Base-by-base conservation (phyloP, 305 asterid species). In the Solanum chacoense region DNA sequence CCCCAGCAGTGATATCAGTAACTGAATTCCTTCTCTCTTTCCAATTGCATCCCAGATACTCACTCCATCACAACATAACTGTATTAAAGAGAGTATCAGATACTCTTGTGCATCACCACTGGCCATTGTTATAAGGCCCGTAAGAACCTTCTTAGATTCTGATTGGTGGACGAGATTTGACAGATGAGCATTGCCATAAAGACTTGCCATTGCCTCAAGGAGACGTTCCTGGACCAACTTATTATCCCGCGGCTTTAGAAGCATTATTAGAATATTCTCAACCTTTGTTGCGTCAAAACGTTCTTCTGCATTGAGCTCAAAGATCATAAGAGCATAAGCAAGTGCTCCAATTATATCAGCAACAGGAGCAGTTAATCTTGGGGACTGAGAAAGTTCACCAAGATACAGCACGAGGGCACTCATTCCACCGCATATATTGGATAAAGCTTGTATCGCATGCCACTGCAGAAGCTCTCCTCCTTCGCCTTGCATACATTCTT, bases 11-110 rank as follows among this genome's bases (percentile, higher is more conserved):
- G 99, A 93, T 76, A 96, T 96, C n/a, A 96, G 93, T 77, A 95
- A 91, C 93, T 96, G 99, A 88, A 96, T 92, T 91, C 99, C 99
- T 88, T 96, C 99, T 92, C 95, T 95, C 92, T 93, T 95, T 87
- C 96, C 95, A 92, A 94, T 91, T 90, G 99, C 98, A 91, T 95
- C 98, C 99, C 99, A 96, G 63, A 92, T 88, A 36, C 90, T 92
- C 90, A 91, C 88, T 59, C 90, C 93, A 87, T 94, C 94, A 85
- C 93, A 89, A 88, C 97, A 96, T 90, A 97, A 88, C 85, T 81
- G 91, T 89, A 94, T 91, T 32, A 96, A 88, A 73, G 96, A 94
- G 74, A 88, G 89, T 87, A 97, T 97, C 87, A 97, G 87, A 84
- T 90, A 93, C 87, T 97, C 99, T 83, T 92, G 98, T 29, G 94